Evolutionary conservation across 805 yeast genomes (phyloP), one percentile per base, ranked within the genome.

Genomic region (Metschnikowia chrysomelidarum): DNA sequence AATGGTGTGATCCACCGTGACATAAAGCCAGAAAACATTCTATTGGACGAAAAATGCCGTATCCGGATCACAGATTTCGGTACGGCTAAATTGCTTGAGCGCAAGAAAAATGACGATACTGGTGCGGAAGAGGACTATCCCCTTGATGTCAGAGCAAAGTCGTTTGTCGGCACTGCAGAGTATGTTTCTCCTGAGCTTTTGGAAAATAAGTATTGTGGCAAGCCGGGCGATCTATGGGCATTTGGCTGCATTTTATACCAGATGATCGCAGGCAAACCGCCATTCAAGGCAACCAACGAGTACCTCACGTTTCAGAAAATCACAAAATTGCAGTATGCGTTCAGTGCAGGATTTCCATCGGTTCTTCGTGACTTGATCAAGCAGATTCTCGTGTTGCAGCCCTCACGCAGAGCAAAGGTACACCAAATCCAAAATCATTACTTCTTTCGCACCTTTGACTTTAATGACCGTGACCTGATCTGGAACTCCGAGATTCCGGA

Each of bases 101-200:
- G 65, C 38, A 63, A 63, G 21, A 67, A 66, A 16, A 67, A 58
- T 2, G 45, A 52, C 36, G 62, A 54, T 13, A 60, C 69, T n/a
- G 47, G 47, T 8, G 47, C 24, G 9, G 42, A 44, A 14, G 78
- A 74, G 24, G 64, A 60, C 7, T 83, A 78, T 51, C 88, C 89
- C 7, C 52, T 71, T 11, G 82, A 82, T 49, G 76, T 79, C 2
- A 70, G 78, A 49, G 88, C 93, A 5, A 80, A 75, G 46, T 84
- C 93, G 0, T 85, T 85, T 61, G 94, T 85, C 19, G 95, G 95
- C 4, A 84, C 91, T 0, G 91, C 91, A 0, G 91, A 83, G 49
- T 83, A 83, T 49, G 89, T 84, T 5, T 80, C 89, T 0, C 94
- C 95, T 0, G 95, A 85, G 50, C 62, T 85, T 24, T 63, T 85